Conservation (phyloP, 352 stramenopile genomes). For the Phytopythium vexans region DNA sequence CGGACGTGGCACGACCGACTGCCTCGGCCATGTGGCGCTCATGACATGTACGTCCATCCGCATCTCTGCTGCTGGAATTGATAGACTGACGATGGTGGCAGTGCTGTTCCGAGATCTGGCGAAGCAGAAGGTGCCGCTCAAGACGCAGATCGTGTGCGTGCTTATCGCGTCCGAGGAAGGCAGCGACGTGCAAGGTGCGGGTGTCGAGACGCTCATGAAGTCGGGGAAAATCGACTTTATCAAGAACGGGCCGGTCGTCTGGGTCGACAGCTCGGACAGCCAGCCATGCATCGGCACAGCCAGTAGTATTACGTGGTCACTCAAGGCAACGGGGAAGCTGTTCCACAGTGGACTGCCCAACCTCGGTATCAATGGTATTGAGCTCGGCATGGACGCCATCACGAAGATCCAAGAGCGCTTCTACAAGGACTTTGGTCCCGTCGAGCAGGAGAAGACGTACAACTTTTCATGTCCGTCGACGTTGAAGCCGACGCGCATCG, state of each 20-base stretch:
- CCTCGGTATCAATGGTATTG: conserved; percentile 87
- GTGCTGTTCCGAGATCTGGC: conserved; percentile 71
- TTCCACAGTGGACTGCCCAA: conserved; percentile 91
- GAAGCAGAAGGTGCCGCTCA: conserved; percentile 65
- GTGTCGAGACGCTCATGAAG: conserved; percentile 88
- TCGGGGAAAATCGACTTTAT: conserved; percentile 90
- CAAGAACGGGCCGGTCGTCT: conserved; percentile 91
- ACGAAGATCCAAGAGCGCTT: conserved; percentile 86
- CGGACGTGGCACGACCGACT: conserved; percentile 91
- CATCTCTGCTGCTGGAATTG: no score
- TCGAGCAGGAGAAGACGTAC: conserved; percentile 86
- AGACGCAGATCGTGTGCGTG: conserved; percentile 82
- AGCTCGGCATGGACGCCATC: conserved; percentile 86
- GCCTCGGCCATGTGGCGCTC: conserved; percentile 90
- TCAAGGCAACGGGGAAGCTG: conserved; percentile 90
- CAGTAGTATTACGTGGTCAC: conserved; percentile 82
- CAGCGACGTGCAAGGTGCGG: conserved; percentile 78
- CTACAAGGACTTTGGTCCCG: conserved; percentile 84
- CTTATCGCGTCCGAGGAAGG: conserved; percentile 91
- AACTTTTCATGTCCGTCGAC: conserved; percentile 88
- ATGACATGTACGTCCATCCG: conserved; percentile 82
- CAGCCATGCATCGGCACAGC: conserved; percentile 92
- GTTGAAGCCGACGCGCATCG: conserved; percentile 86
- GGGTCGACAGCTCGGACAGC: conserved; percentile 91
- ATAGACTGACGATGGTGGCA: conserved; percentile 7